phyloP scores from a whole-genome alignment of 2,329 filamentous ascomycete genomes.

The Claviceps sp. region DNA sequence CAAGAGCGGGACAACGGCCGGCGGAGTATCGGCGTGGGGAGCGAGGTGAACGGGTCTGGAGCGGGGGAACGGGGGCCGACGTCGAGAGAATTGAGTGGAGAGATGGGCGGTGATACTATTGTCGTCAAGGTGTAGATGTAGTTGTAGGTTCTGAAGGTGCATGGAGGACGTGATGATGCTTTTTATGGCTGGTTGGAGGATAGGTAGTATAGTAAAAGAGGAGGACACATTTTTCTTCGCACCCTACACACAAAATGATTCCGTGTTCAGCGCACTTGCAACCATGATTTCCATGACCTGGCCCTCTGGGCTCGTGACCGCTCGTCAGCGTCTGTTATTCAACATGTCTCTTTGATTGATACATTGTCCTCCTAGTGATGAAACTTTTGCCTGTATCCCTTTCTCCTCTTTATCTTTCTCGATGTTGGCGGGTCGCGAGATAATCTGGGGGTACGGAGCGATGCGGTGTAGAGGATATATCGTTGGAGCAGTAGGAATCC shows the following conservation, averaged over 20 bases:
- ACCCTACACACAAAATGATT: no score
- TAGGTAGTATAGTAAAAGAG: no score
- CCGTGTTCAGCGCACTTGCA: no score
- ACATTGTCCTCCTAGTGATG: no score
- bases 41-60: slow-evolving; percentile 8
- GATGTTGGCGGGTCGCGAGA: neutral
- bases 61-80: slow-evolving; percentile 28
- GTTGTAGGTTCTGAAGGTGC: neutral
- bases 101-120: slow-evolving; percentile 48
- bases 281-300: no score
- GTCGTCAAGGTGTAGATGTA: no score
- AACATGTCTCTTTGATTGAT: neutral
- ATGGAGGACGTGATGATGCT: neutral
- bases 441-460: no score
- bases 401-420: neutral
- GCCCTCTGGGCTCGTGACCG: neutral
- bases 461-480: no score
- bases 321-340: neutral
- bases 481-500: no score
- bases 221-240: no score
- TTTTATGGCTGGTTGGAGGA: no score
- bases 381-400: neutral
- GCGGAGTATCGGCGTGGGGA: slow-evolving; percentile 18
- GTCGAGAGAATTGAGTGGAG: slow-evolving; percentile 42
- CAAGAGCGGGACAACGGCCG: slow-evolving; percentile 18